Evolutionary conservation across 768 basidiomycete species (phyloP), one percentile per base, ranked within the genome.

Genomic region (Phaffia australis): DNA sequence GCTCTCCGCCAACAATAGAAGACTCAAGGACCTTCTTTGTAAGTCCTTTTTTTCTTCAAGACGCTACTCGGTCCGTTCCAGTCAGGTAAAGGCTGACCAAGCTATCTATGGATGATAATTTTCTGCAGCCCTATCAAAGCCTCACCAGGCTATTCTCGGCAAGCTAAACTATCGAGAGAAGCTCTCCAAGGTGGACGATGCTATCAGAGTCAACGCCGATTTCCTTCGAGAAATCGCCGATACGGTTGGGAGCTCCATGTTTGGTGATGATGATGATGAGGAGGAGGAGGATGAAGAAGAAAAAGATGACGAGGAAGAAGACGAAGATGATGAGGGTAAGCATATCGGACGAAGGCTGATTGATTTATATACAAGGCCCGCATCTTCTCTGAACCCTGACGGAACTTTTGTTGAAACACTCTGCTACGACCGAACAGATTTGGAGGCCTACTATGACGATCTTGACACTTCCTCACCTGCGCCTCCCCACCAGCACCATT

Each of bases 211-310:
- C 60, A 95, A 94, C 71, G 85, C 88, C 1, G 79, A 85, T 54
- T 92, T 97, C 74, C 74, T 94, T 65, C 79, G 81, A 3, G 78
- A 82, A 69, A 85, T 94, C 70, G 84, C 89, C 18, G 81, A 87
- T 75, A 87, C 89, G 0, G 85, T 94, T 30, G 93, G 92, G 71
- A 70, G 69, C 23, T 72, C 73, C 29, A 72, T 75, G 71, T 62
- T 74, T 19, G 73, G 73, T 8, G 69, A 71, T 4, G 67, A 56
- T 23, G 56, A 30, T 1, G 77, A 75, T 3, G 71, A 72, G 1
- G 76, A 72, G 4, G 78, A 76, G 0, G 78, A 70, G 60, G 51
- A 73, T 69, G 49, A 69, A 63, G 60, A 69, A 65, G 46, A 71
- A 14, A 70, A 66, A 27, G 35, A 58, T 32, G 49, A 25, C 49